These are phyloP conservation scores for Diutina catenulata DNA, from an alignment of 1,139 yeast genomes.

Conservation along the genomic window DNA sequence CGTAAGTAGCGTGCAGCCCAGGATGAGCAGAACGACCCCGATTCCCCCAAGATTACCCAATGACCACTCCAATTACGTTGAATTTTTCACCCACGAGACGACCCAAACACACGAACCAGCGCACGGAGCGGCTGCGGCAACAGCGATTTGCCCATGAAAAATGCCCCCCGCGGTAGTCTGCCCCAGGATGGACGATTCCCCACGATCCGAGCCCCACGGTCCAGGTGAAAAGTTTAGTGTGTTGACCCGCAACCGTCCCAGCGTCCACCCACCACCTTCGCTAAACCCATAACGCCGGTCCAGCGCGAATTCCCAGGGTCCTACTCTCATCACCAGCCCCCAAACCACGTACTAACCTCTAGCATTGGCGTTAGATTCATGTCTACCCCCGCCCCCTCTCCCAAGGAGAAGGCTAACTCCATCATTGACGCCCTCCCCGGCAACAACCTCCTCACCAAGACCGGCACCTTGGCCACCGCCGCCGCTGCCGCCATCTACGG, in stretches of 20 bases:
- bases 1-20: too few species aligned
- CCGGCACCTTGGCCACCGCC: slow-evolving; percentile 89
- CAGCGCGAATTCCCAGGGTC: background rate
- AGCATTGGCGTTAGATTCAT: slow-evolving; percentile 54
- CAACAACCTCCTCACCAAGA: slow-evolving; percentile 75
- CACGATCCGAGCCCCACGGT: background rate
- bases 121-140: too few species aligned
- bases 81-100: too few species aligned
- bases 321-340: background rate
- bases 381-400: slow-evolving; percentile 51
- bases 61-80: too few species aligned
- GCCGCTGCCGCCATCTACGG: slow-evolving; percentile 93
- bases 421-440: slow-evolving; percentile 93
- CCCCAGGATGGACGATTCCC: background rate
- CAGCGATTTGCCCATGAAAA: too few species aligned
- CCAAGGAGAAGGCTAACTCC: slow-evolving; percentile 84
- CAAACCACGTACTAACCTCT: slow-evolving; percentile 19
- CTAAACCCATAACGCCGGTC: background rate
- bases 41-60: too few species aligned
- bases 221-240: background rate
- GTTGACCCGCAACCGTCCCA: background rate
- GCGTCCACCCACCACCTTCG: background rate
- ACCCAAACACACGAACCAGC: too few species aligned
- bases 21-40: too few species aligned
- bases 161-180: too few species aligned